Conservation (phyloP, 768 basidiomycete species). For the Russula brevipes region DNA sequence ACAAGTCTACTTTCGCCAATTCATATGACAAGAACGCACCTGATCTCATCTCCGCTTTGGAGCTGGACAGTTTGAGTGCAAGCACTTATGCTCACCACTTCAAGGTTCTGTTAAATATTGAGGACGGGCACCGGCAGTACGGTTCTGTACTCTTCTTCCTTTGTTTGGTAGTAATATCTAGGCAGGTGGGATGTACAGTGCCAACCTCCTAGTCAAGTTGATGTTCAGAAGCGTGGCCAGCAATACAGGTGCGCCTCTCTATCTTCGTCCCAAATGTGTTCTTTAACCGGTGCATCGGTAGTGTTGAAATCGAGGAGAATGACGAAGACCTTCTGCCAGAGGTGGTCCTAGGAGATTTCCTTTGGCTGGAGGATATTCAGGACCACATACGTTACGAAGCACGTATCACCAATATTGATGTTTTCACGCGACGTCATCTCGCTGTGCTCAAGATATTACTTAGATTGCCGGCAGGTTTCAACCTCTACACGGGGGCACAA, state of each 20-base stretch:
- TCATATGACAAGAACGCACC: slow-evolving; percentile 1
- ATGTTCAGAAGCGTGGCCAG: neutral
- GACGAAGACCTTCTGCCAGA: slow-evolving; percentile 20
- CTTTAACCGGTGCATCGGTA: neutral
- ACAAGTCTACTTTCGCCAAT: neutral
- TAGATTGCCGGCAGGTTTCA: slow-evolving; percentile 40
- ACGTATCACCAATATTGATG: neutral
- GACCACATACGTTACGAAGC: slow-evolving; percentile 15
- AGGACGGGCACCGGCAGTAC: slow-evolving; percentile 44
- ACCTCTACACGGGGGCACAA: slow-evolving; percentile 32
- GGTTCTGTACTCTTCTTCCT: slow-evolving; percentile 29
- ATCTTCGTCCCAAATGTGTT: neutral
- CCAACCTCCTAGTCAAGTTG: neutral
- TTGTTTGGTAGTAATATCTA: slow-evolving; percentile 32
- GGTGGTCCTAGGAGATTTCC: slow-evolving; percentile 10
- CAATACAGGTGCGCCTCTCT: neutral
- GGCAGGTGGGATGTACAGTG: slow-evolving; percentile 3
- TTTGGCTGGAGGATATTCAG: slow-evolving; percentile 14
- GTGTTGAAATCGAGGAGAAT: slow-evolving; percentile 11
- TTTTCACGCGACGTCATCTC: slow-evolving; percentile 1
- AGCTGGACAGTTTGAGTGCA: neutral
- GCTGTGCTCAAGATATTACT: slow-evolving; percentile 45
- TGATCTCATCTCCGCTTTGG: neutral
- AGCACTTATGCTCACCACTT: slow-evolving; percentile 11
- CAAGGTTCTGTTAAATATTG: slow-evolving; percentile 9